Evolutionary conservation across 2,329 filamentous ascomycete species (phyloP).

Genomic region (Fusarium sp.): DNA sequence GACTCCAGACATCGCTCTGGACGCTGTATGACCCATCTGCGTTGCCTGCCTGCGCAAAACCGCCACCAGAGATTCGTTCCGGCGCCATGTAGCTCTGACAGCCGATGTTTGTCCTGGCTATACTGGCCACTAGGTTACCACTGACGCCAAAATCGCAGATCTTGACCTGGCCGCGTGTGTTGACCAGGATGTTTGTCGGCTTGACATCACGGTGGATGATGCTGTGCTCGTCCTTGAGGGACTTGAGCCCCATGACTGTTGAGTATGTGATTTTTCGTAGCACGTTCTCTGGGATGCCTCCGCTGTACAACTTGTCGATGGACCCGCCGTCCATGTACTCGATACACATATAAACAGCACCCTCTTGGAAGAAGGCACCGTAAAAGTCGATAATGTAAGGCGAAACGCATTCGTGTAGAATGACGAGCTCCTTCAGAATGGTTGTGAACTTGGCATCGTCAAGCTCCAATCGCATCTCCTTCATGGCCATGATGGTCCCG

Average conservation of each 20-base stretch:
- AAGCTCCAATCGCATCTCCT: conserved; percentile 94
- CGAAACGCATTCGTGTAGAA: conserved; percentile 92
- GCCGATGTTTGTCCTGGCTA: conserved; percentile 98
- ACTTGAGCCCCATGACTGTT: conserved; percentile 91
- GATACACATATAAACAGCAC: conserved; percentile 98
- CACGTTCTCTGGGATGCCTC: conserved; percentile 89
- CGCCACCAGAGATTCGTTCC: conserved; percentile 90
- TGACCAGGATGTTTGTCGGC: conserved; percentile 97
- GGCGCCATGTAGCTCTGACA: conserved; percentile 99
- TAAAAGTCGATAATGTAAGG: conserved; percentile 99
- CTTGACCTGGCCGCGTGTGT: conserved; percentile 91
- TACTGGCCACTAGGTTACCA: conserved; percentile 95
- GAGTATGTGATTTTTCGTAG: conserved; percentile 90
- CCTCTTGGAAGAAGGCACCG: conserved; percentile 98
- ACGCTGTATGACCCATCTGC: conserved; percentile 93
- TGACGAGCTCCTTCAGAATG: conserved; percentile 97
- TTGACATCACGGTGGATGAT: conserved; percentile 99
- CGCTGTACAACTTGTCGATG: conserved; percentile 93
- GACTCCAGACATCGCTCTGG: conserved; percentile 97
- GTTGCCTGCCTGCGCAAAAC: conserved; percentile 76
- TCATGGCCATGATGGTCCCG: conserved; percentile 97
- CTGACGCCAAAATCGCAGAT: conserved; percentile 99
- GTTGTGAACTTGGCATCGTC: conserved; percentile 97
- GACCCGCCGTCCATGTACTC: conserved; percentile 99
- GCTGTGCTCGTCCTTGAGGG: conserved; percentile 96